Evolutionary conservation across 306 rosid genomes (phyloP), one percentile per base, ranked within the genome.

Genomic region (Comarum palustre): DNA sequence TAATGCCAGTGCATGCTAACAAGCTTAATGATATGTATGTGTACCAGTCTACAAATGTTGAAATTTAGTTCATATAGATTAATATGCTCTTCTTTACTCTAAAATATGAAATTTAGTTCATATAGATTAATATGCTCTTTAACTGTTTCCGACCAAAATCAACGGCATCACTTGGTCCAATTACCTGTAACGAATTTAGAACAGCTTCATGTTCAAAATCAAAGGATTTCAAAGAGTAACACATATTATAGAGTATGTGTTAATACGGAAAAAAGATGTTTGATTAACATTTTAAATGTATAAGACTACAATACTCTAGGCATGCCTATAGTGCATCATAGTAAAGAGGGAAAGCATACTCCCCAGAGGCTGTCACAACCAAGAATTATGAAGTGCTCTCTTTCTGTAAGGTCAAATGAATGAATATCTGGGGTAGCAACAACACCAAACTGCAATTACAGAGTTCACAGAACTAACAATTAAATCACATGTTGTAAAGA

Each of bases 311-410:
- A 19, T 19, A 47, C 34, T 47, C 43, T 68, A 68, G 59, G 11
- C 9, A 46, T 59, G 39, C 13, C 57, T 25, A 31, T 15, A 65
- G 74, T 55, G 10, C 29, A 46, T 70, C 12, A 73, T 38, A 39
- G 69, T 62, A 32, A 2, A 11, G 61, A 72, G 24, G 20, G 42
- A 68, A 59, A 67, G 58, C 81, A 69, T 84, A 93, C 98, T 82
- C 96, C 98, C 96, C 98, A 93, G 76, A 93, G 87, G 82, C 98
- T 96, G 75, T 93, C 96, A 47, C 96, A 93, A 67, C 98, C 98
- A 77, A 93, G 96, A 79, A 93, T 90, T 62, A 93, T 87, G 86
- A 93, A 93, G 79, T 79, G 90, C 73, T 88, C 98, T 81, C 91
- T 84, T 55, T 80, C 84, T 38, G 91, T 88, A 31, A 92, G 82